A percentile compares a stretch with the other conserved stretches of the same genome.
phyloP scores from a whole-genome alignment of 2,329 filamentous ascomycete species.

The Simplicillium aogashimaense region DNA sequence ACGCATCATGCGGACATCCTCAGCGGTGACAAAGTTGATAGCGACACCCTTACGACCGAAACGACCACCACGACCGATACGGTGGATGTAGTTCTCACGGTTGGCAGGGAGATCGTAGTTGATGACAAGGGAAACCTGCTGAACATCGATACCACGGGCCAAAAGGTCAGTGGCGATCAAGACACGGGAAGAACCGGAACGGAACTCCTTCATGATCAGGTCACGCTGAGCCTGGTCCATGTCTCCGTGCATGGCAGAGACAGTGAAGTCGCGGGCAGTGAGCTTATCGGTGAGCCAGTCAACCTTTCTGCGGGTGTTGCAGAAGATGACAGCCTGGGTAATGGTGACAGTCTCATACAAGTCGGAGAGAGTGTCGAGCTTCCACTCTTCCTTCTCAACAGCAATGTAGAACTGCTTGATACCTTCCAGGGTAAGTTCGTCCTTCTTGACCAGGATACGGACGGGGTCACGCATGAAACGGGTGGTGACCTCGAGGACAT shows the following conservation, averaged over 20 bases:
- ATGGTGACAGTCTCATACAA: slow-evolving; percentile 99
- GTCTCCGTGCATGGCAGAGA: slow-evolving; percentile 99
- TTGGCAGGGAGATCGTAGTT: slow-evolving; percentile 99
- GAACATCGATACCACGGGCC: slow-evolving; percentile 99
- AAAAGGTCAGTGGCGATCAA: slow-evolving; percentile 96
- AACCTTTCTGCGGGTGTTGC: slow-evolving; percentile 99
- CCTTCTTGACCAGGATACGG: slow-evolving; percentile 99
- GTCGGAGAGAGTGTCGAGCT: slow-evolving; percentile 97
- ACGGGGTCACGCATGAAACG: slow-evolving; percentile 99
- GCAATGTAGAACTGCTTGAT: slow-evolving; percentile 99
- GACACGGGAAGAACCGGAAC: slow-evolving; percentile 95
- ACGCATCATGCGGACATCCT: slow-evolving; percentile 99
- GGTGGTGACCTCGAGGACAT: slow-evolving; percentile 97
- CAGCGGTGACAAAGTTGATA: slow-evolving; percentile 99
- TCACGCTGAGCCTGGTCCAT: slow-evolving; percentile 98
- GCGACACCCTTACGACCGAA: slow-evolving; percentile 99
- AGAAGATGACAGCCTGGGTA: slow-evolving; percentile 99
- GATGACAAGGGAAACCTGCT: slow-evolving; percentile 99
- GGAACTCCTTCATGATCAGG: slow-evolving; percentile 99
- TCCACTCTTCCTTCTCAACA: slow-evolving; percentile 99
- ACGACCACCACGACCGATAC: slow-evolving; percentile 98
- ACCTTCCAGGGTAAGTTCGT: slow-evolving; percentile 98
- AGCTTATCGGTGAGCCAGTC: slow-evolving; percentile 99
- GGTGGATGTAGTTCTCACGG: slow-evolving; percentile 99
- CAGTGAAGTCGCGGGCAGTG: slow-evolving; percentile 95